Conservation (phyloP, 208 protist species). For the Crithidia sp. region DNA sequence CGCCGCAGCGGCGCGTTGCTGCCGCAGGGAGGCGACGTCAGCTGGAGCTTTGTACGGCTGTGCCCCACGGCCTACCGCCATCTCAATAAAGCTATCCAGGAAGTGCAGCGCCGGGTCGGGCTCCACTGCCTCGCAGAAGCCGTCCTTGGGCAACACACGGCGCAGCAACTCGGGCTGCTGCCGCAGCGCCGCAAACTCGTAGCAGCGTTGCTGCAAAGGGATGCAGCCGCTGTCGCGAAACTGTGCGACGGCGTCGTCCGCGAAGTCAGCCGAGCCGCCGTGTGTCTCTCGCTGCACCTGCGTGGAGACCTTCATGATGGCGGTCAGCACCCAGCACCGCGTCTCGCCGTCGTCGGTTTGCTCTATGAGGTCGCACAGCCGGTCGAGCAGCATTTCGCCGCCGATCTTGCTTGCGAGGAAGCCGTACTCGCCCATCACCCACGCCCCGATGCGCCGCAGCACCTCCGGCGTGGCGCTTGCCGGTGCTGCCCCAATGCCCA, state of each 20-base stretch:
- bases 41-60: conserved; percentile 41
- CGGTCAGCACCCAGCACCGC: conserved; percentile 73
- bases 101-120: conserved; percentile 60
- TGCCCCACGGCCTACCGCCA: conserved; percentile 48
- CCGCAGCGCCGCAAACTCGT: conserved; percentile 67
- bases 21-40: conserved; percentile 1
- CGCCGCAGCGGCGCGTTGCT: conserved; percentile 4
- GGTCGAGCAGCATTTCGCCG: conserved; percentile 60
- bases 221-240: conserved; percentile 63
- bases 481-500: background rate
- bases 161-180: conserved; percentile 52
- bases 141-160: conserved; percentile 69
- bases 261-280: conserved; percentile 38
- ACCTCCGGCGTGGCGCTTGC: conserved; percentile 43
- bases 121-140: conserved; percentile 74
- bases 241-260: conserved; percentile 50
- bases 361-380: conserved; percentile 75
- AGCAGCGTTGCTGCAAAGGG: conserved; percentile 81
- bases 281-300: conserved; percentile 13
- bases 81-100: conserved; percentile 54
- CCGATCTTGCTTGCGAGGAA: conserved; percentile 67
- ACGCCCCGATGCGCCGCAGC: conserved; percentile 80
- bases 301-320: conserved; percentile 79
- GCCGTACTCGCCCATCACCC: conserved; percentile 95
- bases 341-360: conserved; percentile 39